A percentile compares a stretch with the other conserved stretches of the same genome.
phyloP scores from a whole-genome alignment of 2,329 filamentous ascomycete genomes.

The Bertia moriformis region DNA sequence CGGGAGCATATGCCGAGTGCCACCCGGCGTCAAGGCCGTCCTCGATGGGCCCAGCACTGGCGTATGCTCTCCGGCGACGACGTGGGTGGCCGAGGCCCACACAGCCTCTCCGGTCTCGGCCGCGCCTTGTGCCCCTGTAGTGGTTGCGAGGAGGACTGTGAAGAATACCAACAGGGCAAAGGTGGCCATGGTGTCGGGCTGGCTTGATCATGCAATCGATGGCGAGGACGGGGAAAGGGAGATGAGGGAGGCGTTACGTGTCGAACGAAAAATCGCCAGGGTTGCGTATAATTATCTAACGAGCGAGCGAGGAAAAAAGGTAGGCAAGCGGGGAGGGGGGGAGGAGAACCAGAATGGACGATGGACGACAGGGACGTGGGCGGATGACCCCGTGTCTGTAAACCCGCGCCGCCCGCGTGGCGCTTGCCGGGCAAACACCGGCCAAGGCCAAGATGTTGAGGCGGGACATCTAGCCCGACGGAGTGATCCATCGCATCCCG shows the following conservation, averaged over 20 bases:
- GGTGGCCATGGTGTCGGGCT: neutral
- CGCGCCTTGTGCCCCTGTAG: slow-evolving; percentile 13
- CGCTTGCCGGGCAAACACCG: too few relatives aligned
- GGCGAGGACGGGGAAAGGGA: too few relatives aligned
- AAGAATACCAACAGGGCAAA: slow-evolving; percentile 6
- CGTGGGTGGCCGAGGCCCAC: slow-evolving; percentile 31
- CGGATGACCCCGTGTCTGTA: too few relatives aligned
- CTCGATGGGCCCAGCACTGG: slow-evolving; percentile 17
- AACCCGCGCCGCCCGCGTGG: too few relatives aligned
- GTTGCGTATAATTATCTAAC: too few relatives aligned
- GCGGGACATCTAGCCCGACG: too few relatives aligned
- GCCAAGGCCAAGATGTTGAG: too few relatives aligned
- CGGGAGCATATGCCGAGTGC: slow-evolving; percentile 33
- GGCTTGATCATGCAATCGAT: neutral
- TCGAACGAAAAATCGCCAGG: too few relatives aligned
- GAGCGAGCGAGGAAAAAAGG: too few relatives aligned
- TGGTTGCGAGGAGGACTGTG: slow-evolving; percentile 8
- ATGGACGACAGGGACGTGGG: too few relatives aligned
- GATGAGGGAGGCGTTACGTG: too few relatives aligned
- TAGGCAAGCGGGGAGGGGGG: neutral
- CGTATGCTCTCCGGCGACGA: slow-evolving; percentile 37
- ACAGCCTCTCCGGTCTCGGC: slow-evolving; percentile 18
- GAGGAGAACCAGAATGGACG: neutral
- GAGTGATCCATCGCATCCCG: too few relatives aligned
- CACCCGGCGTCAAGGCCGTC: slow-evolving; percentile 30